Conservation (phyloP, 2,329 filamentous ascomycete genomes). For the Fusarium newnesense region DNA sequence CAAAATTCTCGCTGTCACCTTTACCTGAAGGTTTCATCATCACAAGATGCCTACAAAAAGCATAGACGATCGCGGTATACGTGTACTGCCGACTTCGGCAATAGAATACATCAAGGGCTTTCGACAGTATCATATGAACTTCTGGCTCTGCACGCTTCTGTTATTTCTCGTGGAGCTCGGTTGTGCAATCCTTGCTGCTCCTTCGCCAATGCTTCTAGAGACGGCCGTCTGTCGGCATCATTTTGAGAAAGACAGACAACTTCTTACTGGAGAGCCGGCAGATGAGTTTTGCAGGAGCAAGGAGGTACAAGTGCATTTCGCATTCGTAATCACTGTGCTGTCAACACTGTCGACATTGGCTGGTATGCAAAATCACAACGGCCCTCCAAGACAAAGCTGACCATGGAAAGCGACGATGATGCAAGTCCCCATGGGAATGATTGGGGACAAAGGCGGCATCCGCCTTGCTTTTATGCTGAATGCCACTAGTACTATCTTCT, state of each 20-base stretch:
- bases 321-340: not conserved
- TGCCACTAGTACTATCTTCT: not conserved
- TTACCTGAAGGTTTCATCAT: not conserved
- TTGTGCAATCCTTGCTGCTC: not conserved
- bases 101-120: not conserved
- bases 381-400: not conserved
- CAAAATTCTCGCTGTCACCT: not conserved
- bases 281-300: slow-evolving; percentile 3
- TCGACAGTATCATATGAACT: not conserved
- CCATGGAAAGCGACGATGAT: not conserved
- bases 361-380: not conserved
- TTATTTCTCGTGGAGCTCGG: not conserved
- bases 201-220: not conserved
- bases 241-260: not conserved
- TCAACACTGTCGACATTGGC: not conserved
- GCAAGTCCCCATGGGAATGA: not conserved
- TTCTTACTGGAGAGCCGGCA: not conserved
- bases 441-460: not conserved
- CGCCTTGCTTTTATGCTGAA: not conserved
- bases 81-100: not conserved
- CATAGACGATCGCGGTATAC: accelerated
- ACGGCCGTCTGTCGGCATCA: slow-evolving; percentile 3
- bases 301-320: not conserved
- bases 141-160: not conserved
- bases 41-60: not conserved